phyloP scores from a whole-genome alignment of 2,329 filamentous ascomycete species.

The Tolypocladium cylindrosporum region DNA sequence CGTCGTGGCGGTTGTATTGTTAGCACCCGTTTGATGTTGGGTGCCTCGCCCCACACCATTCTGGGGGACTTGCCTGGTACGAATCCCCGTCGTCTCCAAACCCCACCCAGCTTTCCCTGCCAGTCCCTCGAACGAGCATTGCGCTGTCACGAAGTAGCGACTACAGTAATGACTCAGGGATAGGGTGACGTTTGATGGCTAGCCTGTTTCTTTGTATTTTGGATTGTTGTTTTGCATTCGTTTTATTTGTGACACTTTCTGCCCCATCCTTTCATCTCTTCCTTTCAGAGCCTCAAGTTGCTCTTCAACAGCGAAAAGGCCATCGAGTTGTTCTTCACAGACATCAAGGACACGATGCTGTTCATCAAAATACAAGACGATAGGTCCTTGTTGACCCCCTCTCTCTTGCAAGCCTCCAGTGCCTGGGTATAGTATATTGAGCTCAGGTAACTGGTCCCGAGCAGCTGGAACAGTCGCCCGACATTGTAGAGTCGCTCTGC shows the following conservation, averaged over 20 bases:
- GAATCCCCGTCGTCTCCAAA: neutral
- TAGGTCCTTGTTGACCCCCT: conserved; percentile 11
- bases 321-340: conserved; percentile 16
- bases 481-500: conserved; percentile 28
- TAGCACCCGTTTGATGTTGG: neutral
- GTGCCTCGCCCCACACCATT: neutral
- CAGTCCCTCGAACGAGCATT: too few species aligned
- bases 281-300: conserved; percentile 13
- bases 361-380: conserved; percentile 21
- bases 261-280: neutral
- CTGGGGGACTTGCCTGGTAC: neutral
- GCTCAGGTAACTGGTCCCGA: conserved; percentile 43
- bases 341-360: conserved; percentile 18
- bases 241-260: neutral
- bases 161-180: neutral
- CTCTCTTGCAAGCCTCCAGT: conserved; percentile 5
- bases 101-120: neutral
- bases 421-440: conserved; percentile 55
- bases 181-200: neutral
- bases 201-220: neutral
- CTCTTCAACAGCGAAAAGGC: conserved; percentile 17
- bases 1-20: neutral
- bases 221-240: too few species aligned
- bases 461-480: conserved; percentile 25
- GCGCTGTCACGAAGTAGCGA: too few species aligned